These are phyloP conservation scores for Fusarium sp. DNA, from an alignment of 2,329 filamentous ascomycete genomes.

Conservation along the genomic window DNA sequence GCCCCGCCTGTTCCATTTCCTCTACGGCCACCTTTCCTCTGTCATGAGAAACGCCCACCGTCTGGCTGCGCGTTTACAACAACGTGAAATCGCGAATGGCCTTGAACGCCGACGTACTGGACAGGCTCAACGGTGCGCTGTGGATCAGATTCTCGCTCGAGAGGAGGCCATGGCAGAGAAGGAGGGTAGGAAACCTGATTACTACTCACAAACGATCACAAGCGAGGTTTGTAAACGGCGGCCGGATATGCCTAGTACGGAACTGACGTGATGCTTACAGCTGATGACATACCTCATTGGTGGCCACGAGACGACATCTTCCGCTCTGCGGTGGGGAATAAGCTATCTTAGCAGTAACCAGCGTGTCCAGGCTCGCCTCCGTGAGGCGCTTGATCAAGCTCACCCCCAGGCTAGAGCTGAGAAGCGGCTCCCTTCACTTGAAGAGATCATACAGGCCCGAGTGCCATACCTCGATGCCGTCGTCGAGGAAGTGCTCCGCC, in stretches of 20 bases:
- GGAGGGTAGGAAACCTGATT: constrained; percentile 16
- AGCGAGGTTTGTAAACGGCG: constrained; percentile 11
- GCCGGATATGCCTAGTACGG: neutral
- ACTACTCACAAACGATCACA: constrained; percentile 17
- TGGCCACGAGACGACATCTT: constrained; percentile 31
- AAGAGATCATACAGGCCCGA: constrained; percentile 21
- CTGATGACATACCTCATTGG: constrained; percentile 26
- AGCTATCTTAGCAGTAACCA: constrained; percentile 25
- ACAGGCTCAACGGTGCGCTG: constrained; percentile 17
- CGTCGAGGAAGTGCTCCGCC: constrained; percentile 19
- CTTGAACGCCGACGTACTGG: constrained; percentile 14
- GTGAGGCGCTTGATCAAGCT: constrained; percentile 8
- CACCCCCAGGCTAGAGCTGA: constrained; percentile 2
- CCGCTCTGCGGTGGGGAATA: constrained; percentile 20
- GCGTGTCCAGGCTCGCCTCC: constrained; percentile 8
- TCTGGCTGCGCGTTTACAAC: neutral
- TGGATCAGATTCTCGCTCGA: constrained; percentile 23
- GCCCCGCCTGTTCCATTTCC: constrained; percentile 11
- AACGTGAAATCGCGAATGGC: constrained; percentile 8
- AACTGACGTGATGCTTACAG: neutral
- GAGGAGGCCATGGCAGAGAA: constrained; percentile 25
- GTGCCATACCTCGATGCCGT: constrained; percentile 27
- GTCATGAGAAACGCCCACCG: constrained; percentile 1
- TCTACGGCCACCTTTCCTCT: constrained; percentile 8
- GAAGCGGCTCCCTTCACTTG: constrained; percentile 5